phyloP scores from a whole-genome alignment of 2,329 filamentous ascomycete species.

The Geoglossum cookeanum region DNA sequence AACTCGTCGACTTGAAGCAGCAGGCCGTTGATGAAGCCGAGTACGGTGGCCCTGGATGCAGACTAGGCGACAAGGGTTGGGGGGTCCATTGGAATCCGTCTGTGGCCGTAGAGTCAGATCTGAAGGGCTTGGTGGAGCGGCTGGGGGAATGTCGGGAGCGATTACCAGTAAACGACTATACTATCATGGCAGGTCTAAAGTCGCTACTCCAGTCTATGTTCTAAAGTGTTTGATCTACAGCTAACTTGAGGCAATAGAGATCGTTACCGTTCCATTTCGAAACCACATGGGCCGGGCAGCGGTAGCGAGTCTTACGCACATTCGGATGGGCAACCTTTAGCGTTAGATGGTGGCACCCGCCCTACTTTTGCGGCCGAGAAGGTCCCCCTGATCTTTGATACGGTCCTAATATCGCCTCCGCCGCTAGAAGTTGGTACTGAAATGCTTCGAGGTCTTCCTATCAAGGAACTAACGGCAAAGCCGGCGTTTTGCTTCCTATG shows the following conservation, averaged over 20 bases:
- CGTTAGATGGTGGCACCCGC: too few relatives aligned
- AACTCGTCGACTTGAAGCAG: background rate
- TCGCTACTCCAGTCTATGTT: background rate
- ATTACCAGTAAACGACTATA: background rate
- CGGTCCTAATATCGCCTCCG: background rate
- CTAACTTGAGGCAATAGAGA: background rate
- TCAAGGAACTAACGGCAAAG: background rate
- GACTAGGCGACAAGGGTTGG: background rate
- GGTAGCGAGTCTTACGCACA: background rate
- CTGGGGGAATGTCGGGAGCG: background rate
- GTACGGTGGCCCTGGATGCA: background rate
- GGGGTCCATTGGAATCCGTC: background rate
- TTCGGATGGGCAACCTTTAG: background rate
- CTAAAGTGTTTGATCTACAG: background rate
- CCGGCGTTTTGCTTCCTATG: constrained; percentile 1
- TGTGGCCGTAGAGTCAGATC: background rate
- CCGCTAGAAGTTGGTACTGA: background rate
- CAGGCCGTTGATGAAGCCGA: background rate
- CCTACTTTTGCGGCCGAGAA: background rate
- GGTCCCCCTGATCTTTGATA: background rate
- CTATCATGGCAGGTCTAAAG: background rate
- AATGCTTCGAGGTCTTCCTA: background rate
- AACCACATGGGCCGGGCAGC: background rate
- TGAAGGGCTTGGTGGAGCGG: background rate
- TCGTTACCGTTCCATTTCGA: background rate